These are phyloP conservation scores for Suillus plorans DNA, from an alignment of 768 basidiomycete genomes.

Conservation along the genomic window DNA sequence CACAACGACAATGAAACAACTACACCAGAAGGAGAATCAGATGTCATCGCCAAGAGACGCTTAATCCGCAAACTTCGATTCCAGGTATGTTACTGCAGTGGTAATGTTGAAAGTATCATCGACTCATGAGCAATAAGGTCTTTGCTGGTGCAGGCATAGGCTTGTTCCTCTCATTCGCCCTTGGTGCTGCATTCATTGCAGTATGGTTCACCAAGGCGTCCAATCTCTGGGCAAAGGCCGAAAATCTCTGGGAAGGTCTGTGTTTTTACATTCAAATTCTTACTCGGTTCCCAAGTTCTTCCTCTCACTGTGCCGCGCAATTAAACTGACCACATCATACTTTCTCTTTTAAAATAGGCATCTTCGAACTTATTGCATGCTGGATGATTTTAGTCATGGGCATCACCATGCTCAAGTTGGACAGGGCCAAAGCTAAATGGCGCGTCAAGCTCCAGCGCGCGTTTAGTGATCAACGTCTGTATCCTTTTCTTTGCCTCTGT, in stretches of 20 bases:
- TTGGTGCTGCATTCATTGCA: slow-evolving; percentile 91
- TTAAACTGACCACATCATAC: background rate
- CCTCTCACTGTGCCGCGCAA: background rate
- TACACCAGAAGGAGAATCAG: slow-evolving; percentile 26
- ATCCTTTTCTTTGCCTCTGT: background rate
- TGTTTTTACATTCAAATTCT: slow-evolving; percentile 16
- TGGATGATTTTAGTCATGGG: slow-evolving; percentile 94
- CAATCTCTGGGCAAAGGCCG: slow-evolving; percentile 81
- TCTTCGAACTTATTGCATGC: slow-evolving; percentile 68
- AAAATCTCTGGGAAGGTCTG: slow-evolving; percentile 91
- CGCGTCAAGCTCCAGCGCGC: slow-evolving; percentile 81
- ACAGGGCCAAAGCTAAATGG: slow-evolving; percentile 94
- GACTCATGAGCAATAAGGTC: slow-evolving; percentile 44
- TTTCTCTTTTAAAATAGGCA: slow-evolving; percentile 38
- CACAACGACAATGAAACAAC: slow-evolving; percentile 9
- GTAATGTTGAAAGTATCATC: background rate
- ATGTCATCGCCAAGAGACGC: slow-evolving; percentile 34
- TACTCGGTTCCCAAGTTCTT: background rate
- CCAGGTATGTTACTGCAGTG: slow-evolving; percentile 41
- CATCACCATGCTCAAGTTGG: slow-evolving; percentile 92
- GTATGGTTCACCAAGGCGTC: slow-evolving; percentile 92
- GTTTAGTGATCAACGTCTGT: slow-evolving; percentile 60
- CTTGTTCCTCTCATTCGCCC: slow-evolving; percentile 73
- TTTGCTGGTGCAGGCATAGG: slow-evolving; percentile 74
- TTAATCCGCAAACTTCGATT: slow-evolving; percentile 69